Base-by-base conservation (phyloP, 768 basidiomycete species). In the Solioccasus polychromus region DNA sequence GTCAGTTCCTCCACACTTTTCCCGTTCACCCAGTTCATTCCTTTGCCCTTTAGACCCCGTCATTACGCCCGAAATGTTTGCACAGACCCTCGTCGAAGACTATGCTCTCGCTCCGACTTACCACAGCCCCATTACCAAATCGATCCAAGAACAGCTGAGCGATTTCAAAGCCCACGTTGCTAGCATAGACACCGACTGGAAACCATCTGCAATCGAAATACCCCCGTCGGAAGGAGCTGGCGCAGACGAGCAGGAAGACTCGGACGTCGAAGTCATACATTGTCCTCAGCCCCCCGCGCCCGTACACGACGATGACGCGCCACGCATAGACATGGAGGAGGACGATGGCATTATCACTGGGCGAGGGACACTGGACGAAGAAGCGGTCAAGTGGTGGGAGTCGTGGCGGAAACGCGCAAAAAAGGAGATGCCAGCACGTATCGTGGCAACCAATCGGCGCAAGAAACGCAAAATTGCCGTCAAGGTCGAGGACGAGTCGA, bases 21-120 rank as follows among this genome's bases (percentile, higher is more conserved):
- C 20, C 3, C 26, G n/a, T n/a, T 10, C 14, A 23, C 5, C 24
- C 42, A 24, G 34, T 31, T 35, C 39, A 46, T 10, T 18, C 34
- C 22, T 34, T 42, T 6, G 25, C 30, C 28, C 19, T 44, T 30
- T 17, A 96, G 95, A 98, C 66, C 84, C 90, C 1, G 70, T 92
- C 38, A 82, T 97, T 23, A 91, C 91, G 0, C 92, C 93, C 2
- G 91, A 95, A 61, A 66, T 81, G 31, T 96, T 98, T 54, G 95
- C 94, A 7, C 85, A 91, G 56, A 83, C 86, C 14, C 72, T 98
- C 17, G 82, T 95, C 18, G 94, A 95, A 58, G 96, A 99, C 67
- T 95, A 97, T 55, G 69, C 72, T 12, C 79, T 98, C 24, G 74
- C 87, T 0, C 62, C 78, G 20, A 75, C 69, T 44, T 86, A 85